Conservation (phyloP, 805 yeast species). For the Debaryomyces tyrocola region DNA sequence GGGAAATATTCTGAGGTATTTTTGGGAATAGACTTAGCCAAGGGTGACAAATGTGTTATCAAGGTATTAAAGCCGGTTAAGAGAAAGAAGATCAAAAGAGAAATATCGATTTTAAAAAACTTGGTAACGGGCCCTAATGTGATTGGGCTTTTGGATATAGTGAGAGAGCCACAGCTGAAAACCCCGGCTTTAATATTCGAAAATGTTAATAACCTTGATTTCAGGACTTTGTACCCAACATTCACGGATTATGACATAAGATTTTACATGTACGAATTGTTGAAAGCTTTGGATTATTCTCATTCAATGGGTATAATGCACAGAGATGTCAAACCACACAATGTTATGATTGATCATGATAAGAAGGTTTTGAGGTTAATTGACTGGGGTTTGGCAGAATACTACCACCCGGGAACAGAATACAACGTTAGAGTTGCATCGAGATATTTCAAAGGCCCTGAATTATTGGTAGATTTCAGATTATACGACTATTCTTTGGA, state of each 20-base stretch:
- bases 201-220: constrained; percentile 80
- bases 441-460: constrained; percentile 91
- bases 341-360: constrained; percentile 86
- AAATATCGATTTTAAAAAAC: constrained; percentile 83
- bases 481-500: constrained; percentile 88
- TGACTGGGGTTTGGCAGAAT: constrained; percentile 96
- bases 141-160: constrained; percentile 74
- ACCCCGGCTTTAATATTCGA: constrained; percentile 90
- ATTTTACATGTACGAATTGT: constrained; percentile 78
- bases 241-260: constrained; percentile 74
- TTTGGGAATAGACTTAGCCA: constrained; percentile 69
- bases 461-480: constrained; percentile 76
- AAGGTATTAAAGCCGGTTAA: constrained; percentile 93
- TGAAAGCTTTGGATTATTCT: constrained; percentile 80
- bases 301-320: constrained; percentile 96
- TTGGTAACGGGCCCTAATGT: constrained; percentile 82
- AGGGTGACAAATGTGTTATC: constrained; percentile 71
- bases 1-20: constrained; percentile 95
- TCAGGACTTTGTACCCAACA: constrained; percentile 80
- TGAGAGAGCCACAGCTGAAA: constrained; percentile 79
- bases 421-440: constrained; percentile 92
- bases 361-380: constrained; percentile 64
- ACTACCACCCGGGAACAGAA: constrained; percentile 85
- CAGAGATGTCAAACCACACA: constrained; percentile 92
- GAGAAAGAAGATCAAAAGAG: constrained; percentile 88